Evolutionary conservation across 257 asterid genomes (phyloP), one percentile per base, ranked within the genome.

Genomic region (Nicotiana attenuata): DNA sequence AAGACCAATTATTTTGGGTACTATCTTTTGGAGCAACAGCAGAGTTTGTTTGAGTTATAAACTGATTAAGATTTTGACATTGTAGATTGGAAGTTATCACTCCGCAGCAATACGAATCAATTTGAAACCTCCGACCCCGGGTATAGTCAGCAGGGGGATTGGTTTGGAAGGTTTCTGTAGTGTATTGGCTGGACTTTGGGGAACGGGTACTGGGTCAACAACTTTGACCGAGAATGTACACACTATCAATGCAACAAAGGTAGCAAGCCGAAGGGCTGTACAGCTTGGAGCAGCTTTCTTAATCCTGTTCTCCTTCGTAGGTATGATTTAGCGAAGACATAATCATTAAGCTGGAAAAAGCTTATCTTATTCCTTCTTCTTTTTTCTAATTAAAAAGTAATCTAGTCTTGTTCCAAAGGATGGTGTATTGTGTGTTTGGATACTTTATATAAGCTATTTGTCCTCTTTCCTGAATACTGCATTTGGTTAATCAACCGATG

Each of bases 151-250:
- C 82, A 83, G 99, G 86, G 99, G 98, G 67, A 94, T 93, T 55
- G 99, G 96, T 24, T 64, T 93, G 80, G 99, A 96, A 84, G 99
- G 99, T 57, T 94, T 96, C 85, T 96, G 98, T 90, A 91, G 99
- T 86, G 81, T 94, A 29, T 83, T 96, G 81, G 99, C 98, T 71
- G 99, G 98, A 77, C 97, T 94, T 82, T 96, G 98, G 98, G 99
- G 99, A 60, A 82, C 98, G 20, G 98, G 99, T 78, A 88, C 98
- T 0, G 99, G 98, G 81, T 89, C 98, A 63, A 93, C 98, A 81
- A 93, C 98, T 85, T 87, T 96, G 91, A 92, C 94, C 1, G 99
- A 94, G 86, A 96, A 96, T 50, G 83, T 93, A 82, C 97, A 96
- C 84, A 93, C 99, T 13, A 90, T 96, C 80, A 85, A 86, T 53